Evolutionary conservation across 2,329 filamentous ascomycete genomes (phyloP), one percentile per base, ranked within the genome.

Genomic region (Lasiodiplodia hormozganensis): DNA sequence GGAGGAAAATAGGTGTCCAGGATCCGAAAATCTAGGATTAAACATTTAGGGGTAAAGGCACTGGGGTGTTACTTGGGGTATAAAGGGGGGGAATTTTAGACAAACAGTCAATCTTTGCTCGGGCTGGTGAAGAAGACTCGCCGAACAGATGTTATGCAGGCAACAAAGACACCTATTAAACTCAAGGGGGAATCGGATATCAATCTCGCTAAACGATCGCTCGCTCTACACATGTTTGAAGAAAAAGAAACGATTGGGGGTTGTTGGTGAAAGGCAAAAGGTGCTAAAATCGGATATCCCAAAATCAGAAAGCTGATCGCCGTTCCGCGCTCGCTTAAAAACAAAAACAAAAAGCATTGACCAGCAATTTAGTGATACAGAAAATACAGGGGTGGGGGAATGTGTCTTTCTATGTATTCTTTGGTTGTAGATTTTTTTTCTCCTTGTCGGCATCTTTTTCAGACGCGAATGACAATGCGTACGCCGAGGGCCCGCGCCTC

Each of bases 401-500:
- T 64, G 21, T 31, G 25, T 64, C 43, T 34, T 34, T 51, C 47
- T 51, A 52, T n/a, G n/a, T 12, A n/a, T 7, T 25, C 16, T 64
- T 51, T 23, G 18, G 43, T 21, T 47, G 43, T 8, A 18, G 40
- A 31, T 62, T 43, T 49, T 21, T 60, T 25, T 7, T n/a, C 12
- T 38, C 23, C 31, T 58, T 2, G 21, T 28, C 18, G 5, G 23
- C 38, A 21, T 25, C 18, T 66, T 12, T 40, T 54, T 49, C 47
- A 66, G 6, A 82, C 74, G 67, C 82, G 73, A 21, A 84, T 85
- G n/a, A 93, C 85, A 31, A 93, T 86, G 72, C 86, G 87, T 83
- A 92, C 89, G 2, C 88, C 89, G 69, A 93, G 76, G 3, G 89
- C 91, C 5, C 88, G 88, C 0, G 91, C 91, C 81, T 95, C 91